These are phyloP conservation scores for Solanum piurae DNA, from an alignment of 257 asterid species.

Conservation along the genomic window DNA sequence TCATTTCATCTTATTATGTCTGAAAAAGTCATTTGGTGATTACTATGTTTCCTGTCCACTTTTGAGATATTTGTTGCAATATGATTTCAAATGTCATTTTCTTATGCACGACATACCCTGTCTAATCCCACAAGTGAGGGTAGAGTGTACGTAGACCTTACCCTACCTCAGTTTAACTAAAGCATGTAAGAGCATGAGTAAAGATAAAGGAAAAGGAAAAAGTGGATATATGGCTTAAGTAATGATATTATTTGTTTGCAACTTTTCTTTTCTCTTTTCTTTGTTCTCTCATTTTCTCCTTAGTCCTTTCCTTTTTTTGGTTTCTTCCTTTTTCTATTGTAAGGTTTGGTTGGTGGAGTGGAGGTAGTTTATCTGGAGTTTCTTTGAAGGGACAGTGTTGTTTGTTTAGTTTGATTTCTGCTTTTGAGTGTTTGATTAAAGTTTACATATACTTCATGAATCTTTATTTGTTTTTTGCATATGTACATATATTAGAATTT, in stretches of 20 bases:
- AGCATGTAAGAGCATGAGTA: constrained; percentile 29
- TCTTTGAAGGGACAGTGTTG: constrained; percentile 65
- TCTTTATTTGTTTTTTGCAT: constrained; percentile 14
- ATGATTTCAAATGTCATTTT: constrained; percentile 16
- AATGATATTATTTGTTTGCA: constrained; percentile 21
- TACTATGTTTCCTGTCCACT: not conserved
- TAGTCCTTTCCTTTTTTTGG: constrained; percentile 3
- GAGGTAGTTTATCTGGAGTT: constrained; percentile 75
- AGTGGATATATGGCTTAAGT: constrained; percentile 29
- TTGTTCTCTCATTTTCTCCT: not conserved
- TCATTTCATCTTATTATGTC: not conserved
- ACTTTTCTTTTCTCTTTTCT: constrained; percentile 12
- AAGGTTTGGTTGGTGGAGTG: constrained; percentile 77
- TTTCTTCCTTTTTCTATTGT: constrained; percentile 13
- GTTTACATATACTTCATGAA: constrained; percentile 10
- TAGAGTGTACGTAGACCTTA: not conserved
- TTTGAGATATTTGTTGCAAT: constrained; percentile 6
- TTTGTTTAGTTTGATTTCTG: constrained; percentile 21
- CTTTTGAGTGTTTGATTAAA: constrained; percentile 21
- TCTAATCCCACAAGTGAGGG: not conserved
- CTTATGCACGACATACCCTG: constrained; percentile 2
- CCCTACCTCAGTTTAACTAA: not conserved
- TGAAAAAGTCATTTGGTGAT: not conserved
- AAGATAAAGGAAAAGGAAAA: constrained; percentile 38
- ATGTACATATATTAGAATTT: not conserved